Evolutionary conservation across 306 rosid genomes (phyloP), one percentile per base, ranked within the genome.

Genomic region (Trichosanthes truncata): DNA sequence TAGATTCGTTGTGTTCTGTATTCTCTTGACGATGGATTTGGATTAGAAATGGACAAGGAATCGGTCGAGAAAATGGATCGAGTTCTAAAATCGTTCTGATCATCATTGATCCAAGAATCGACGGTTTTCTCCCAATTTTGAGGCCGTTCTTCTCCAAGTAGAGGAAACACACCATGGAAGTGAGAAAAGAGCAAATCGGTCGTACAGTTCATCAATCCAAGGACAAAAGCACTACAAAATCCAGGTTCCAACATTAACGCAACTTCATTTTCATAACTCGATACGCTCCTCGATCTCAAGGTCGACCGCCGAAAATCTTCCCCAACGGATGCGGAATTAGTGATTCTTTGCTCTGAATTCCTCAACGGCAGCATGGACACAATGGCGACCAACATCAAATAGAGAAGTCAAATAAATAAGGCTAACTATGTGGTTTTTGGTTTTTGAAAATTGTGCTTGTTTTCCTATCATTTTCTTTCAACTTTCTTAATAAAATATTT

Each of bases 1-100:
- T 8, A 86, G 99, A 17, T 93, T 91, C 38, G 96, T 97, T 0
- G 88, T 87, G 15, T 95, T 95, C 12, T 89, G 90, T 74, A 93
- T 95, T 38, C 99, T 95, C 0, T 74, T 95, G 2, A 84, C 91
- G 0, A 95, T 95, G 99, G 94, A 46, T 93, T 95, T 71, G 99
- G 99, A 11, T 78, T 93, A 4, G 97, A 95, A 72, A 84, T 95
- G 93, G 97, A 91, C 0, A 97, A 95, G 36, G 84, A 91, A 78
- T 85, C 84, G 0, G 80, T 90, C 0, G 93, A 90, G 89, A 86
- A 78, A 80, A 90, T 93, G 83, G 99, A 93, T 61, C 88, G 86
- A 52, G 78, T 89, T 1, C 81, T 91, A 95, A 95, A 79, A 61
- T 55, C 5, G 93, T 95, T 26, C 78, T 95, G 18, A 83, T 93